A percentile compares a stretch with the other conserved stretches of the same genome.
Conservation (phyloP, 345 rosid genomes). For the Kernera saxatilis region DNA sequence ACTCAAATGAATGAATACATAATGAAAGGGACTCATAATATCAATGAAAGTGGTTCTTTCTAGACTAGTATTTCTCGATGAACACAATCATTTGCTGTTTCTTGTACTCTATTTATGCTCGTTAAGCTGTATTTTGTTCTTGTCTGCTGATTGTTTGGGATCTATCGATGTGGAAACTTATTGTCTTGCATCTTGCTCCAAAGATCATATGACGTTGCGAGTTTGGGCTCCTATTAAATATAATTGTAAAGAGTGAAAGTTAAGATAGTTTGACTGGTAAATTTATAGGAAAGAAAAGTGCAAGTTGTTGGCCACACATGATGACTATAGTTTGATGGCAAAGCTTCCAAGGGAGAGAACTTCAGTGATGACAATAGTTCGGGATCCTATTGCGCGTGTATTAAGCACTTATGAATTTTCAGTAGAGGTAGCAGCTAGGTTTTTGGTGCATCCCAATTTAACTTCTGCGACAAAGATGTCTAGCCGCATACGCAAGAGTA, state of each 20-base stretch:
- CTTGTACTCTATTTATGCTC: not conserved
- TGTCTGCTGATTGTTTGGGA: not conserved
- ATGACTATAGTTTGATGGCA: constrained; percentile 92
- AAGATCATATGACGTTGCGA: not conserved
- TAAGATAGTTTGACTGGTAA: constrained; percentile 10
- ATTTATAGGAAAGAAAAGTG: constrained; percentile 67
- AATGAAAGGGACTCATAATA: not conserved
- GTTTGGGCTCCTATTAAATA: not conserved
- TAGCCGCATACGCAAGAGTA: constrained; percentile 52
- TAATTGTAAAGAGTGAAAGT: not conserved
- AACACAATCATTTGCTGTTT: not conserved
- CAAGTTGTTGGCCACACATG: constrained; percentile 83
- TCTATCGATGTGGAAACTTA: not conserved
- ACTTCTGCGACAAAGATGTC: constrained; percentile 70
- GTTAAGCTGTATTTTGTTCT: not conserved
- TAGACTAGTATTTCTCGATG: not conserved
- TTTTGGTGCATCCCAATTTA: constrained; percentile 91
- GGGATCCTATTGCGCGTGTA: constrained; percentile 84
- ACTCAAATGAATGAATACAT: not conserved
- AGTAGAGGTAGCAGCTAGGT: constrained; percentile 92
- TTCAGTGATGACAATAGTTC: constrained; percentile 82
- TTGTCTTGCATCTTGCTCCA: not conserved
- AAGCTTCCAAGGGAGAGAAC: constrained; percentile 76
- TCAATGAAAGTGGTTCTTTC: not conserved
- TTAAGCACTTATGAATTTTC: constrained; percentile 95